These are phyloP conservation scores for Euphrasia arctica DNA, from an alignment of 305 asterid species.

Conservation along the genomic window DNA sequence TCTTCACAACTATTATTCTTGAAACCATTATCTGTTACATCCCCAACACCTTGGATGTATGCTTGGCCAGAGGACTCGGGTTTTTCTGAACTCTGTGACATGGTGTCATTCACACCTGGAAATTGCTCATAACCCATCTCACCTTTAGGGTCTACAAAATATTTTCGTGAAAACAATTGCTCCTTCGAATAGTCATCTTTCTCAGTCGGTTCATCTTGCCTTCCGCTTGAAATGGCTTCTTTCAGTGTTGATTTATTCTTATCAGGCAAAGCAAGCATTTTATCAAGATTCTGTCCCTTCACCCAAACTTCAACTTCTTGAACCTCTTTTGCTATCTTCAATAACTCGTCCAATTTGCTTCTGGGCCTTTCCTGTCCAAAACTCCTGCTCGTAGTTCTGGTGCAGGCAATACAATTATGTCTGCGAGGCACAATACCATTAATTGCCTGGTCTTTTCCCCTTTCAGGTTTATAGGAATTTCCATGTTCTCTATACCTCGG, in stretches of 20 bases:
- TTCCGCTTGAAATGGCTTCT: not conserved
- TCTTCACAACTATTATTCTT: conserved; percentile 24
- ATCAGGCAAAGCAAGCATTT: conserved; percentile 23
- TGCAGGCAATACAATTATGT: conserved; percentile 19
- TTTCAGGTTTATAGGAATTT: conserved; percentile 22
- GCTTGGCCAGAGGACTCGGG: conserved; percentile 23
- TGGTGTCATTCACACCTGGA: conserved; percentile 18
- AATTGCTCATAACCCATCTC: conserved; percentile 23
- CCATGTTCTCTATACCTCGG: conserved; percentile 21
- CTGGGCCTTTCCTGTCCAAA: conserved; percentile 19
- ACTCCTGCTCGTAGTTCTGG: conserved; percentile 17
- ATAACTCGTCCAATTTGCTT: conserved; percentile 24
- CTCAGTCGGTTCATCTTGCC: conserved; percentile 20
- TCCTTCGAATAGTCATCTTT: conserved; percentile 18
- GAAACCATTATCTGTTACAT: conserved; percentile 27
- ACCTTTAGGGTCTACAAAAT: conserved; percentile 24
- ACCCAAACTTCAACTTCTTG: conserved; percentile 21
- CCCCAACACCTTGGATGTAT: conserved; percentile 21
- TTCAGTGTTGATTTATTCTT: conserved; percentile 11
- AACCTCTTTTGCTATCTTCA: conserved; percentile 18
- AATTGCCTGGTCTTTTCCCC: conserved; percentile 13
- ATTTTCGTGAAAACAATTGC: conserved; percentile 26
- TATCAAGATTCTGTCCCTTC: conserved; percentile 25
- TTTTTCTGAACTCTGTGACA: conserved; percentile 17
- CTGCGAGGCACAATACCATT: conserved; percentile 22